phyloP scores from a whole-genome alignment of 345 rosid genomes.

The Acer negundo region DNA sequence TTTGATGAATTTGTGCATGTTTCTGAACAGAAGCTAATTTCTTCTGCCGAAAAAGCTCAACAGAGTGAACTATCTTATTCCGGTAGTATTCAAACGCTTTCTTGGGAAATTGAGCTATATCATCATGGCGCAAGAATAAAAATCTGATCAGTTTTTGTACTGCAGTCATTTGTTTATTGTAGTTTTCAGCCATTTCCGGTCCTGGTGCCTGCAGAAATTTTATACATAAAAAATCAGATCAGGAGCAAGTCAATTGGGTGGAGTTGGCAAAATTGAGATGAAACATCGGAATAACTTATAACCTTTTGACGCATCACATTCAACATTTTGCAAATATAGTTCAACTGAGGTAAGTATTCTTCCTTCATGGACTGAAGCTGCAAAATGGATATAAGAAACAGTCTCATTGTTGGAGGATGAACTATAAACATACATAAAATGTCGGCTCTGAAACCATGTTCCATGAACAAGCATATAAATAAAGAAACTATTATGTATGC shows the following conservation, averaged over 20 bases:
- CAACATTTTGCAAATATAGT: neutral
- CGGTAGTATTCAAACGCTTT: neutral
- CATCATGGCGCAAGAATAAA: neutral
- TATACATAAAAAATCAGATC: neutral
- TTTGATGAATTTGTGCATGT: neutral
- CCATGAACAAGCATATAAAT: neutral
- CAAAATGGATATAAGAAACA: neutral
- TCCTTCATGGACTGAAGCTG: conserved; percentile 19
- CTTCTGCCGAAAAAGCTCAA: neutral
- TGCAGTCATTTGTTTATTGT: neutral
- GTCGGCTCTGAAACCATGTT: neutral
- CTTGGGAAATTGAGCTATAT: neutral
- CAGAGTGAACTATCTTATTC: neutral
- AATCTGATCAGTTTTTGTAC: conserved; percentile 8
- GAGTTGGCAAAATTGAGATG: neutral
- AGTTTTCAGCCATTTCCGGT: neutral
- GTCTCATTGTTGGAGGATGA: neutral
- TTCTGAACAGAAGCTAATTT: neutral
- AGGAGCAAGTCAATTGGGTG: neutral
- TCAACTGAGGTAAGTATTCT: conserved; percentile 9
- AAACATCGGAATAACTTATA: neutral
- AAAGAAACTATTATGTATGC: neutral
- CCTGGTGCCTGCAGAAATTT: conserved; percentile 13
- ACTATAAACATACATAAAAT: neutral
- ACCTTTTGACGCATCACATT: conserved; percentile 7